phyloP scores from a whole-genome alignment of 345 rosid species.

The Trapa bicornis region DNA sequence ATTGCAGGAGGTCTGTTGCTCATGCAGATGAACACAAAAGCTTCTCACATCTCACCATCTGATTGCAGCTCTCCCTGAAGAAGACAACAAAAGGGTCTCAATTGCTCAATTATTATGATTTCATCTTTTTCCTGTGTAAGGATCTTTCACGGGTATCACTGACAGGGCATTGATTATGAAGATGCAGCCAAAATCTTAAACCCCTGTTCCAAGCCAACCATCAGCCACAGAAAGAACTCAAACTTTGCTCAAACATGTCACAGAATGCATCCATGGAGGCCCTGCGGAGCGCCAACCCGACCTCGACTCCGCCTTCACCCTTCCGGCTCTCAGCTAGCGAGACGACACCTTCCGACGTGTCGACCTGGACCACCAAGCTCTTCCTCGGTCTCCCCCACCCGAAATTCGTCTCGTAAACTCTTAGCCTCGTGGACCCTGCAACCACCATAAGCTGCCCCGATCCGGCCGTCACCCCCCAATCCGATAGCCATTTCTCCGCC shows the following conservation, averaged over 20 bases:
- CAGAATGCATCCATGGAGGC: conserved; percentile 19
- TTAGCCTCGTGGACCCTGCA: conserved; percentile 23
- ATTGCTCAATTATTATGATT: background rate
- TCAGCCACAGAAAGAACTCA: background rate
- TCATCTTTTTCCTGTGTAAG: background rate
- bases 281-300: conserved; percentile 18
- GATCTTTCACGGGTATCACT: background rate
- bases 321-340: conserved; percentile 14
- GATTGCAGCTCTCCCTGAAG: too few species aligned
- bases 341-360: conserved; percentile 7
- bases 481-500: conserved; percentile 15
- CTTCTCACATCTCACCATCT: too few species aligned
- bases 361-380: conserved; percentile 18
- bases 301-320: conserved; percentile 22
- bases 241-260: background rate
- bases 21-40: too few species aligned
- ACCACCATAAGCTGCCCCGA: conserved; percentile 3
- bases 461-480: background rate
- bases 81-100: too few species aligned
- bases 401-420: conserved; percentile 25
- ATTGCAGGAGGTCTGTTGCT: too few species aligned
- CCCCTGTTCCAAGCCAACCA: background rate
- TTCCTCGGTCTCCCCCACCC: conserved; percentile 36
- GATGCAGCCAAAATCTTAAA: background rate
- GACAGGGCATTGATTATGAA: background rate